These are phyloP conservation scores for Spathaspora sp. DNA, from an alignment of 805 yeast species.

Conservation along the genomic window DNA sequence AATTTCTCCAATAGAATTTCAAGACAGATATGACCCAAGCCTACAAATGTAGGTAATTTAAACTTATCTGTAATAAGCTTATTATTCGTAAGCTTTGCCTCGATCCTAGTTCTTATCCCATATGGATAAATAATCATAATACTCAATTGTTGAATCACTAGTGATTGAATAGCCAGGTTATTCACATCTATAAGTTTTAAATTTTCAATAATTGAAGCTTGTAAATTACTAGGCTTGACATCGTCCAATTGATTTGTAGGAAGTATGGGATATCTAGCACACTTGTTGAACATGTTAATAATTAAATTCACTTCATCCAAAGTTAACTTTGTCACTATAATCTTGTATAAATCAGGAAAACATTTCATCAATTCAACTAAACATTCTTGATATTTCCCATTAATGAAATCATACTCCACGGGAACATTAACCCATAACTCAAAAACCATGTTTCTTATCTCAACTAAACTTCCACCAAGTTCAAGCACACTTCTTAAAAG, in stretches of 20 bases:
- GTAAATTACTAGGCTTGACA: slow-evolving; percentile 54
- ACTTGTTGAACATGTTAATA: slow-evolving; percentile 57
- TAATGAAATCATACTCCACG: slow-evolving; percentile 37
- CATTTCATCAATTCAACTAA: slow-evolving; percentile 52
- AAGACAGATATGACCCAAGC: slow-evolving; percentile 50
- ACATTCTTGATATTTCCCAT: slow-evolving; percentile 56
- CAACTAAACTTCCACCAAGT: slow-evolving; percentile 2
- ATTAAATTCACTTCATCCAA: slow-evolving; percentile 42
- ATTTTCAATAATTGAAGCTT: slow-evolving; percentile 51
- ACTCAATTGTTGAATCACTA: slow-evolving; percentile 52
- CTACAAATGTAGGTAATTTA: slow-evolving; percentile 62
- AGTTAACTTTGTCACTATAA: slow-evolving; percentile 29
- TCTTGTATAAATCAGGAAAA: slow-evolving; percentile 45
- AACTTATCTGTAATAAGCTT: slow-evolving; percentile 20
- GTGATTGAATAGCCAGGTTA: slow-evolving; percentile 35
- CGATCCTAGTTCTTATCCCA: slow-evolving; percentile 55
- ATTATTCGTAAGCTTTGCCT: slow-evolving; percentile 45
- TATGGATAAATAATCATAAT: slow-evolving; percentile 56
- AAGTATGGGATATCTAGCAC: slow-evolving; percentile 70
- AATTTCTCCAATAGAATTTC: slow-evolving; percentile 38
- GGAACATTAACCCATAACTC: slow-evolving; percentile 47
- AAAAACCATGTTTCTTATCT: slow-evolving; percentile 38
- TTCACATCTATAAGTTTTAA: slow-evolving; percentile 32
- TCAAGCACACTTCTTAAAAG: slow-evolving; percentile 27
- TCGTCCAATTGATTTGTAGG: slow-evolving; percentile 56